Evolutionary conservation across 176 grass and related monocot species (phyloP).

Genomic region (Dactylis glomerata): DNA sequence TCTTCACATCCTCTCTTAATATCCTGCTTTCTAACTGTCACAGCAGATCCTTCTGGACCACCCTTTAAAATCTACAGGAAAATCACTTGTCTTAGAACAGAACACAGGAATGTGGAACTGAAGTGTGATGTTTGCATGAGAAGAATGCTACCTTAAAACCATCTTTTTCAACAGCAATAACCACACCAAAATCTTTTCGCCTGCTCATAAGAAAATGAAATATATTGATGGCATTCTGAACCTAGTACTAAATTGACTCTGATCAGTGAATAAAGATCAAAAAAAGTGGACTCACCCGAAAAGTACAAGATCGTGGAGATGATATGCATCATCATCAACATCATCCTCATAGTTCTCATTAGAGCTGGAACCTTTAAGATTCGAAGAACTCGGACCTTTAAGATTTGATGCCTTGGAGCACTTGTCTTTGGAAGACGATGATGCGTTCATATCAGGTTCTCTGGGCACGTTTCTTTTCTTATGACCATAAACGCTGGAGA

Average conservation of each 20-base stretch:
- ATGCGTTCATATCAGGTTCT: constrained; percentile 18
- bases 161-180: constrained; percentile 85
- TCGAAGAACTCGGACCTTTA: constrained; percentile 61
- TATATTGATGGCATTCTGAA: neutral
- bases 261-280: constrained; percentile 9
- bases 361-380: constrained; percentile 62
- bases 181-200: constrained; percentile 84
- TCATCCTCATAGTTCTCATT: constrained; percentile 43
- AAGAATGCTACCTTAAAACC: constrained; percentile 56
- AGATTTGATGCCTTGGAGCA: constrained; percentile 48
- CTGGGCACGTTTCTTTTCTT: constrained; percentile 48
- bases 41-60: constrained; percentile 60
- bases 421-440: constrained; percentile 48
- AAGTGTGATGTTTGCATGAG: neutral
- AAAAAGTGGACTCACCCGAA: constrained; percentile 64
- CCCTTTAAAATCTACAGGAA: constrained; percentile 74
- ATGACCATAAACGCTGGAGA: constrained; percentile 59
- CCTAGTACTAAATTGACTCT: neutral
- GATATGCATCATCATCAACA: constrained; percentile 32
- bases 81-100: constrained; percentile 13
- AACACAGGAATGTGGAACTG: neutral
- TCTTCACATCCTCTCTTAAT: constrained; percentile 76
- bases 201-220: constrained; percentile 51
- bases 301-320: constrained; percentile 89
- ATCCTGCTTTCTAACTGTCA: constrained; percentile 60